Evolutionary conservation across 768 basidiomycete species (phyloP).

Genomic region (Tricholoma hemisulphureum): DNA sequence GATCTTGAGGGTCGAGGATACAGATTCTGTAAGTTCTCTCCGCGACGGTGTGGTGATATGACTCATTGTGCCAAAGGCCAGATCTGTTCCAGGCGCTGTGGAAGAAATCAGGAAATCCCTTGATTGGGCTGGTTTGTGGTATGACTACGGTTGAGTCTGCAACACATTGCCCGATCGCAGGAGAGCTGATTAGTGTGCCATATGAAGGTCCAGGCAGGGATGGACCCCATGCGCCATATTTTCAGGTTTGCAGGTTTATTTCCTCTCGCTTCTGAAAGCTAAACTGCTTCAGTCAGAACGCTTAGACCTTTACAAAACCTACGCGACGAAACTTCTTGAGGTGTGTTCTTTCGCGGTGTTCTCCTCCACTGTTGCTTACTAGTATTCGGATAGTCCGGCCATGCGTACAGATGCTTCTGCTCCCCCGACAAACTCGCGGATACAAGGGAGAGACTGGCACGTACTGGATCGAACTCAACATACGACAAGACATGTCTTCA

Average conservation of each 20-base stretch:
- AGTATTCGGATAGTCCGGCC: constrained; percentile 55
- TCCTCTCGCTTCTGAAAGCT: constrained; percentile 4
- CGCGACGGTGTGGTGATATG: neutral
- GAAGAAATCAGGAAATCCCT: constrained; percentile 75
- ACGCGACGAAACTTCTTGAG: constrained; percentile 72
- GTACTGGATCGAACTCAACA: constrained; percentile 69
- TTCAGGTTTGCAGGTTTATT: constrained; percentile 54
- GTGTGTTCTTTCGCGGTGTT: constrained; percentile 39
- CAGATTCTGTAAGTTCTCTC: constrained; percentile 68
- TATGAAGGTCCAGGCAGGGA: constrained; percentile 69
- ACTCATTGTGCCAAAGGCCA: constrained; percentile 46
- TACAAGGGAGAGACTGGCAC: constrained; percentile 68
- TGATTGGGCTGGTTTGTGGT: constrained; percentile 88
- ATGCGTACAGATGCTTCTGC: constrained; percentile 97
- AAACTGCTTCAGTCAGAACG: constrained; percentile 72
- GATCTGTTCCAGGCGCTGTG: constrained; percentile 81
- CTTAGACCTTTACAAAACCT: constrained; percentile 75
- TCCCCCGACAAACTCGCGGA: constrained; percentile 64
- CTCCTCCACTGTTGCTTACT: neutral
- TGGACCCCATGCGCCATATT: constrained; percentile 82
- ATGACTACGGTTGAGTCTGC: constrained; percentile 71
- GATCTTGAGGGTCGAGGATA: constrained; percentile 93
- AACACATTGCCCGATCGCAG: neutral
- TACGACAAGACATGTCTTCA: constrained; percentile 91
- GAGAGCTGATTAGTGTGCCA: neutral